Evolutionary conservation across 2,329 filamentous ascomycete genomes (phyloP), one percentile per base, ranked within the genome.

Genomic region (Diaporthe amygdali): DNA sequence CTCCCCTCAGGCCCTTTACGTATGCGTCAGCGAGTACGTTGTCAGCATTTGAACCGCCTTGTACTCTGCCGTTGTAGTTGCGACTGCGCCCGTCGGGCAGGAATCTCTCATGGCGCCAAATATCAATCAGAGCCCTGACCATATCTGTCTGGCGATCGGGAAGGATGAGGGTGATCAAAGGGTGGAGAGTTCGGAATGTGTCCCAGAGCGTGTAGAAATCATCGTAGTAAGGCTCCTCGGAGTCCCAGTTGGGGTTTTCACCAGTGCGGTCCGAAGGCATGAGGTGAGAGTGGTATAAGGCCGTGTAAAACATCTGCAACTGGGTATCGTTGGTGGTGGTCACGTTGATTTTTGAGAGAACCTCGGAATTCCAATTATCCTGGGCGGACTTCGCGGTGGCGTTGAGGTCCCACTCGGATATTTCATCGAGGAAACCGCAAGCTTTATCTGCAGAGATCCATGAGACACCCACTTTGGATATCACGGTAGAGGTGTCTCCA

Each of bases 21-120:
- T 89, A 93, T 0, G 91, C 92, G 76, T 94, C 92, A 1, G 92
- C 91, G 22, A 94, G 86, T 3, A 94, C 87, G 69, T 92, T 93
- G 77, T 94, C 92, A 2, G 89, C 88, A 75, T 93, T 93, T 12
- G 88, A 91, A 8, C 92, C 92, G 12, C 91, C 91, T 77, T 94
- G 92, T 0, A 89, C 88, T 20, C 88, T 87, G 12, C 92, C 92
- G 73, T 92, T 94, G 81, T 84, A 92, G 78, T 93, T 90, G 1
- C 88, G 91, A 0, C 90, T 92, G 14, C 91, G 87, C 0, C 85
- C 91, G 75, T 93, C 90, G 0, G 91, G 90, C 76, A 92, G 82
- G 75, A 87, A 93, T 9, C 90, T 89, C 7, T 91, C 89, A 72
- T 89, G 81, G 70, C 89, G 83, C 87, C 84, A 90, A 67, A 89